Conservation (phyloP, 2,329 filamentous ascomycete genomes). For the Leptosphaerulina australis region DNA sequence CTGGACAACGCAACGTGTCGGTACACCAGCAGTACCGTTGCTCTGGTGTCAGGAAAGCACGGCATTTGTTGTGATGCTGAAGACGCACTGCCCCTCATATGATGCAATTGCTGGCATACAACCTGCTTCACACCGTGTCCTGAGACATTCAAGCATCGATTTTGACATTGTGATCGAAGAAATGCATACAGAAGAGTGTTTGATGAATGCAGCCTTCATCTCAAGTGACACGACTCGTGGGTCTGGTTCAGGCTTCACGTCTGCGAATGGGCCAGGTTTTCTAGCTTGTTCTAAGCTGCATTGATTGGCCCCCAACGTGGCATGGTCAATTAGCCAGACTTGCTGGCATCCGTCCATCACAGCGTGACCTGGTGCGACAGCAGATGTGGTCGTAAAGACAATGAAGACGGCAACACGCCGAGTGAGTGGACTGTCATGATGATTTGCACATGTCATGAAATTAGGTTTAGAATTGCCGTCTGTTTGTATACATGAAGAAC, state of each 20-base stretch:
- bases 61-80: conserved; percentile 20
- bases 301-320: conserved; percentile 39
- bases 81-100: conserved; percentile 24
- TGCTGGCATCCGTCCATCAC: conserved; percentile 28
- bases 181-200: not conserved
- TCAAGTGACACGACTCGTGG: conserved; percentile 36
- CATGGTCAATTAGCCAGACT: conserved; percentile 25
- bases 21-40: conserved; percentile 22
- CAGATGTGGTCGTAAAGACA: not conserved
- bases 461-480: not conserved
- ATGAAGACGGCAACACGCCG: not conserved
- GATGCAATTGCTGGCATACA: conserved; percentile 30
- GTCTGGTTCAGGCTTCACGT: conserved; percentile 14
- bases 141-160: conserved; percentile 7
- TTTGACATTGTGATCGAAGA: conserved; percentile 1
- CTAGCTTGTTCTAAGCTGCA: conserved; percentile 40
- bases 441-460: not conserved
- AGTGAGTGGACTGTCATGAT: not conserved
- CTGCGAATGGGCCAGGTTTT: conserved; percentile 33
- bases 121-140: conserved; percentile 15
- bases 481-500: conserved; percentile 16
- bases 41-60: conserved; percentile 29
- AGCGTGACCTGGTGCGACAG: conserved; percentile 38
- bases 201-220: conserved; percentile 2
- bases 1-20: conserved; percentile 18